Evolutionary conservation across 2,329 filamentous ascomycete species (phyloP).

Genomic region (Phaeosphaeriaceae sp.): DNA sequence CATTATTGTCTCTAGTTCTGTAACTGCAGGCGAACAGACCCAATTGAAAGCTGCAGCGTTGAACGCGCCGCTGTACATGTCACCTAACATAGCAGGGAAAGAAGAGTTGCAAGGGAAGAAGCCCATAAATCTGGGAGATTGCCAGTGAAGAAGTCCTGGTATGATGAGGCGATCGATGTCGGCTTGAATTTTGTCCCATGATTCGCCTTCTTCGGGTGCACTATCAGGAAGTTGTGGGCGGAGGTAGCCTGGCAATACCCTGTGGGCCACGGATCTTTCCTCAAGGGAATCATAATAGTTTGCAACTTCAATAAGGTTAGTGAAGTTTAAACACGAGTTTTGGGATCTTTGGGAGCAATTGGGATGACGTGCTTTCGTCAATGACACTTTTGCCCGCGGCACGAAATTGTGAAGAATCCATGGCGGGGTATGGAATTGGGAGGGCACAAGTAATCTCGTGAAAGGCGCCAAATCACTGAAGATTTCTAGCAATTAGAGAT

Average conservation of each 20-base stretch:
- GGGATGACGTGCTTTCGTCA: slow-evolving; percentile 70
- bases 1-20: slow-evolving; percentile 90
- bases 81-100: slow-evolving; percentile 85
- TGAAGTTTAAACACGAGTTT: no score
- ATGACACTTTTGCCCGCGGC: slow-evolving; percentile 77
- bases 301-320: slow-evolving; percentile 64
- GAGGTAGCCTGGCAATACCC: slow-evolving; percentile 84
- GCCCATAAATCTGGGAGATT: slow-evolving; percentile 90
- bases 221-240: slow-evolving; percentile 74
- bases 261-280: slow-evolving; percentile 74
- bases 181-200: slow-evolving; percentile 78
- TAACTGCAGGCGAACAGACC: slow-evolving; percentile 91
- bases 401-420: slow-evolving; percentile 82
- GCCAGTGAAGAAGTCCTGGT: slow-evolving; percentile 93
- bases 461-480: no score
- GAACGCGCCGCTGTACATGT: slow-evolving; percentile 90
- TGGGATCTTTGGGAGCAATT: neutral
- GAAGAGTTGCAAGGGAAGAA: slow-evolving; percentile 87
- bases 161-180: slow-evolving; percentile 88
- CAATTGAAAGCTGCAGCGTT: slow-evolving; percentile 95
- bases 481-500: no score
- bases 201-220: slow-evolving; percentile 70
- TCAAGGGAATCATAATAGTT: slow-evolving; percentile 81
- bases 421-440: slow-evolving; percentile 46
- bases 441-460: neutral